These are phyloP conservation scores for Colletotrichum sp. DNA, from an alignment of 2,329 filamentous ascomycete species.

Conservation along the genomic window DNA sequence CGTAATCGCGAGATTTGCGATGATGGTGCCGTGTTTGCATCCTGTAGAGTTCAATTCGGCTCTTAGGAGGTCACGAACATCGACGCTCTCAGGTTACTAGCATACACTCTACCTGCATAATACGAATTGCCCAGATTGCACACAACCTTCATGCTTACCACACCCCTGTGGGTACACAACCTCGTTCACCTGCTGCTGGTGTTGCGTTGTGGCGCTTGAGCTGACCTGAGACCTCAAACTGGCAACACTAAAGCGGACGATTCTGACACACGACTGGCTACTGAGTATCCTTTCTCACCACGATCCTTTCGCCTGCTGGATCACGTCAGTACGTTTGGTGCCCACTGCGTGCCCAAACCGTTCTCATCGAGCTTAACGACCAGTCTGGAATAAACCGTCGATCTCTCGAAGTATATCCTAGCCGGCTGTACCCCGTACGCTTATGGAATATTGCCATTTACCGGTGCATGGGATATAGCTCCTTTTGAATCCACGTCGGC, in stretches of 20 bases:
- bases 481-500: not conserved
- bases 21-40: accelerated
- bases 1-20: too few species aligned
- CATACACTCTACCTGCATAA: accelerated
- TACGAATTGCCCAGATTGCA: not conserved
- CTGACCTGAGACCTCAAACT: not conserved
- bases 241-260: not conserved
- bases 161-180: not conserved
- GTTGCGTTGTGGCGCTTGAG: not conserved
- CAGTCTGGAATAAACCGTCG: not conserved
- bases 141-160: not conserved
- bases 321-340: not conserved
- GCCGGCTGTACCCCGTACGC: not conserved
- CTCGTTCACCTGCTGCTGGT: accelerated
- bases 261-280: not conserved
- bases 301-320: not conserved
- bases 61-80: not conserved
- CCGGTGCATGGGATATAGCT: accelerated
- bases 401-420: not conserved
- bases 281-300: not conserved
- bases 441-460: not conserved
- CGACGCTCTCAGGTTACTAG: not conserved
- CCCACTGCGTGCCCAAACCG: accelerated
- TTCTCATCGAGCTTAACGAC: not conserved
- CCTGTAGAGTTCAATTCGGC: too few species aligned